Conservation (phyloP, 2,329 filamentous ascomycete species). For the Raffaelea albimanens region DNA sequence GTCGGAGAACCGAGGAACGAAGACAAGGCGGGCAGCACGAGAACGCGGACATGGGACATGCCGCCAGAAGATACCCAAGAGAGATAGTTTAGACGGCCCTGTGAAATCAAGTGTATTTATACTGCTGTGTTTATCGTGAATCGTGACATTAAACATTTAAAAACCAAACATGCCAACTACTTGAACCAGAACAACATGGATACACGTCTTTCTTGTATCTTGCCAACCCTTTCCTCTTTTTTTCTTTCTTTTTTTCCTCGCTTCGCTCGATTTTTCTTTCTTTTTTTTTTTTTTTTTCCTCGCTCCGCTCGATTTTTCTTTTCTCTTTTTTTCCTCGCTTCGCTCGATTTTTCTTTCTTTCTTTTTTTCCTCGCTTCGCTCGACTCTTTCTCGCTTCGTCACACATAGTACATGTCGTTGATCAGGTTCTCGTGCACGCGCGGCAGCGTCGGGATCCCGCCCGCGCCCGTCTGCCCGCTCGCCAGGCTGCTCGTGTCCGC, state of each 20-base stretch:
- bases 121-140: no score
- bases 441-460: conserved; percentile 29
- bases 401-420: conserved; percentile 50
- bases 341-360: background rate
- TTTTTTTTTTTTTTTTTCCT: background rate
- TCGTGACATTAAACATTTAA: no score
- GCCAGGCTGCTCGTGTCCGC: background rate
- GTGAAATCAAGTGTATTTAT: no score
- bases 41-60: conserved; percentile 13
- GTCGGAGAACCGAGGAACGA: conserved; percentile 2
- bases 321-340: background rate
- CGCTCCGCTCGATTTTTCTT: background rate
- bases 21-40: background rate
- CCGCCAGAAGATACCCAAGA: conserved; percentile 19
- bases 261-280: background rate
- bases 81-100: no score
- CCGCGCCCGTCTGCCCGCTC: background rate
- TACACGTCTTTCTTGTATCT: no score
- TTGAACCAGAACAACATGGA: no score
- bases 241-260: background rate
- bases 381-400: conserved; percentile 8
- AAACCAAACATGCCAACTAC: no score
- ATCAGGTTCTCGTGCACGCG: conserved; percentile 32
- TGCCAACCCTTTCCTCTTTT: background rate
- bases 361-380: background rate